Evolutionary conservation across 129 eudicot species (phyloP).

Genomic region (Helianthus tuberosus): DNA sequence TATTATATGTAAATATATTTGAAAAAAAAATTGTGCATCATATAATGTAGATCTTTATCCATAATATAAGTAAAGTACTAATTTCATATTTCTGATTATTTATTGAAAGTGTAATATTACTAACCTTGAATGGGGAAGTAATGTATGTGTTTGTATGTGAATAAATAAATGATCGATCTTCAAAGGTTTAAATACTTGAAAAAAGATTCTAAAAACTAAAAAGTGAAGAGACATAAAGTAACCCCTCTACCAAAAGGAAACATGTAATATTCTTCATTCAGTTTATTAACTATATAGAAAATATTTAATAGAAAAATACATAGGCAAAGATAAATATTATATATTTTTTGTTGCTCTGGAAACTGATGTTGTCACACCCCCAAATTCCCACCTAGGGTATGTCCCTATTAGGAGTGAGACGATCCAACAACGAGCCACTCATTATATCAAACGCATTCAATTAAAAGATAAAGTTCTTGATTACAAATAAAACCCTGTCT

Average conservation of each 20-base stretch:
- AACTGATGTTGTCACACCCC: too few species aligned
- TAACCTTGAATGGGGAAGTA: conserved; percentile 28
- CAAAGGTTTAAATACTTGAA: conserved; percentile 52
- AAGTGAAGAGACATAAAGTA: conserved; percentile 22
- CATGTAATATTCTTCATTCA: neutral
- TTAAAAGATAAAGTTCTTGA: too few species aligned
- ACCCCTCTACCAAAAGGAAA: conserved; percentile 6
- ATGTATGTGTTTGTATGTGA: conserved; percentile 33
- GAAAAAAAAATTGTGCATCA: too few species aligned
- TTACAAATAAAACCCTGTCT: too few species aligned
- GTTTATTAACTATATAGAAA: neutral
- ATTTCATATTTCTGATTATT: neutral
- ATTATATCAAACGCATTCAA: too few species aligned
- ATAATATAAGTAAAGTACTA: neutral
- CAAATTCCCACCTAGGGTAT: too few species aligned
- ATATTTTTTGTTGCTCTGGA: too few species aligned
- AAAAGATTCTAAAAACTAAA: conserved; percentile 29
- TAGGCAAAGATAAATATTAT: too few species aligned
- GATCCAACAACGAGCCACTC: too few species aligned
- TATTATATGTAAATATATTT: neutral
- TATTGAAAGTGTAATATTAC: neutral
- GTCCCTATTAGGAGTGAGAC: too few species aligned
- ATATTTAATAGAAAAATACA: neutral
- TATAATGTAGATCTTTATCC: neutral
- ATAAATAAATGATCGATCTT: conserved; percentile 32